Evolutionary conservation across 805 yeast genomes (phyloP).

Genomic region (Monosporozyma aerobia): DNA sequence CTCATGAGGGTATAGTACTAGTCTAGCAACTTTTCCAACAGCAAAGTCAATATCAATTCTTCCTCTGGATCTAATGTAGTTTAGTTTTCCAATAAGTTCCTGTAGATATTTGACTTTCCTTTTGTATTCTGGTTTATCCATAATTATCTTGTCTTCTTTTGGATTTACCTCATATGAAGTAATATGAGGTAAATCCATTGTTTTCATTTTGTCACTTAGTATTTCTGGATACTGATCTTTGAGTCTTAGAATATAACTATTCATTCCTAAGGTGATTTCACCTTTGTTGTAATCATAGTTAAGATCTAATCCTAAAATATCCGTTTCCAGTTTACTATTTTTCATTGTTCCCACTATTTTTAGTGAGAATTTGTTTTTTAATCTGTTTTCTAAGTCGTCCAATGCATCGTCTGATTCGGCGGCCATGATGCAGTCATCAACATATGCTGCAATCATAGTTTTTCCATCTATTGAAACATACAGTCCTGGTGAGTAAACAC

Average conservation of each 20-base stretch:
- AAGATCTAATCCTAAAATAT: conserved; percentile 7
- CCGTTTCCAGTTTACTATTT: conserved; percentile 2
- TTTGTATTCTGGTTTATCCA: background rate
- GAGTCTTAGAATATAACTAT: background rate
- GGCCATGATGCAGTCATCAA: conserved; percentile 10
- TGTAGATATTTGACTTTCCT: background rate
- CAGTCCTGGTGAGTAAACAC: conserved; percentile 6
- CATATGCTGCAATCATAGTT: conserved; percentile 7
- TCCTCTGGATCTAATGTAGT: conserved; percentile 2
- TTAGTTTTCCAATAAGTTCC: conserved; percentile 3
- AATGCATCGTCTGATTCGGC: conserved; percentile 1
- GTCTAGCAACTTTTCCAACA: background rate
- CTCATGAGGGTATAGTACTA: conserved; percentile 1
- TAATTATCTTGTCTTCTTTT: background rate
- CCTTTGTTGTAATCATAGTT: conserved; percentile 1
- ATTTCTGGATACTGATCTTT: background rate
- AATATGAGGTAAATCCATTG: background rate
- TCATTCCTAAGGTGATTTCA: background rate
- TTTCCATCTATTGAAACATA: conserved; percentile 1
- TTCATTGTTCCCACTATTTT: conserved; percentile 7
- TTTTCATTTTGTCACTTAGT: background rate
- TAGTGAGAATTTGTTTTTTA: conserved; percentile 3
- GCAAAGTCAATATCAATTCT: conserved; percentile 4
- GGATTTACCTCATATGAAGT: conserved; percentile 1
- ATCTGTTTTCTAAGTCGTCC: background rate